These are phyloP conservation scores for Torulaspora pretoriensis DNA, from an alignment of 1,139 yeast genomes.

Conservation along the genomic window DNA sequence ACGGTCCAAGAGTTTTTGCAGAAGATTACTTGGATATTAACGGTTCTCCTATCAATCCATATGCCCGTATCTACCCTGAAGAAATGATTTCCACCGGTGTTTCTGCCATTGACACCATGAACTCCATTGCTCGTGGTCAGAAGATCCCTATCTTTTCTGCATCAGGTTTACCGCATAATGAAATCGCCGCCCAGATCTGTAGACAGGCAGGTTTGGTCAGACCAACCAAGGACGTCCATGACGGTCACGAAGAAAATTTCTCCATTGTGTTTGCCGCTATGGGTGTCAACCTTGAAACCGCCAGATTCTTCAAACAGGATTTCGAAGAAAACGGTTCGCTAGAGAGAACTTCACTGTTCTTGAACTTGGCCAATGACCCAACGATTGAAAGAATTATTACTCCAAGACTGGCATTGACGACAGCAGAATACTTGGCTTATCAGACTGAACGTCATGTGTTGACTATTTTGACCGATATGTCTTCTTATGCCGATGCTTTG, in stretches of 20 bases:
- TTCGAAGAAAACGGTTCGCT: constrained; percentile 98
- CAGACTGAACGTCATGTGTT: constrained; percentile 99
- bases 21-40: constrained; percentile 97
- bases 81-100: constrained; percentile 99
- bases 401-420: constrained; percentile 98
- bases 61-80: constrained; percentile 96
- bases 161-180: constrained; percentile 98
- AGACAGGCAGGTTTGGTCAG: constrained; percentile 99
- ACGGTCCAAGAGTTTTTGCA: constrained; percentile 97
- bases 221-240: constrained; percentile 99
- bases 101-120: constrained; percentile 98
- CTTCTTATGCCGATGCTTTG: constrained; percentile 97
- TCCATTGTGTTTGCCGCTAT: constrained; percentile 98
- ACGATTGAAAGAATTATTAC: constrained; percentile 99
- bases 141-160: constrained; percentile 98
- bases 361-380: constrained; percentile 98
- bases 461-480: constrained; percentile 97
- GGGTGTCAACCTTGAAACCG: constrained; percentile 92
- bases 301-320: constrained; percentile 95
- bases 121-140: constrained; percentile 99
- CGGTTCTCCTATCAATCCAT: constrained; percentile 98
- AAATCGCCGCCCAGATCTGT: constrained; percentile 99
- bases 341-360: constrained; percentile 94
- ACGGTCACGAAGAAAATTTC: constrained; percentile 99
- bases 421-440: constrained; percentile 97